Evolutionary conservation across 2,329 filamentous ascomycete genomes (phyloP).

Genomic region (Trichoderma harzianum): DNA sequence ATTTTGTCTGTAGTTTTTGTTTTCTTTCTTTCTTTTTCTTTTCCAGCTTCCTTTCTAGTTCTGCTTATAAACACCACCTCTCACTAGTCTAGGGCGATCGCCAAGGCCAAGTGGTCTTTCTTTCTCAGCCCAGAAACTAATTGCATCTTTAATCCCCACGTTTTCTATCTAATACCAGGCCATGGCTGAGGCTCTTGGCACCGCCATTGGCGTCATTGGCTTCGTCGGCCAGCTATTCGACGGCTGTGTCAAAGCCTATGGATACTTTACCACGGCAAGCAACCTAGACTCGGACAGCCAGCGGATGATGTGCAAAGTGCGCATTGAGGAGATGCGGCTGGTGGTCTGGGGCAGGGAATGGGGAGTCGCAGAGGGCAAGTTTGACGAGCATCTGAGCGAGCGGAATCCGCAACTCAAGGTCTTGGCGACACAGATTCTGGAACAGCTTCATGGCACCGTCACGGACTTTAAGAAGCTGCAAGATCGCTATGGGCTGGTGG

Average conservation of each 20-base stretch:
- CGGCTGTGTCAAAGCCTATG: conserved; percentile 45
- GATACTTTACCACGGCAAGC: conserved; percentile 41
- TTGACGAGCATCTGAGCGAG: conserved; percentile 41
- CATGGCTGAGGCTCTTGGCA: conserved; percentile 40
- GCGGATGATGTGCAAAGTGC: conserved; percentile 45
- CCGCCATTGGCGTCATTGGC: conserved; percentile 43
- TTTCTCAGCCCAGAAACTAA: neutral
- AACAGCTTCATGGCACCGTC: conserved; percentile 42
- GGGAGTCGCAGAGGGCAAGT: conserved; percentile 44
- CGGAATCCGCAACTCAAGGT: conserved; percentile 37
- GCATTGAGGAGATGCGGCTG: conserved; percentile 49
- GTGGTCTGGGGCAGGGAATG: conserved; percentile 47
- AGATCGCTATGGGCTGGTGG: conserved; percentile 41
- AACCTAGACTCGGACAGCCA: conserved; percentile 43
- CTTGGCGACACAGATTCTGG: conserved; percentile 41
- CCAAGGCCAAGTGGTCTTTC: neutral
- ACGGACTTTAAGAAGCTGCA: conserved; percentile 43
- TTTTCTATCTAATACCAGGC: neutral
- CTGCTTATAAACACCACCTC: neutral
- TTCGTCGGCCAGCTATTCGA: conserved; percentile 46
- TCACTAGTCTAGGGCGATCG: neutral
- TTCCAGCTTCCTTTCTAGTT: neutral
- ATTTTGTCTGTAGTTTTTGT: neutral
- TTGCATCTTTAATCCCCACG: neutral
- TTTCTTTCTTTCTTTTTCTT: neutral